Base-by-base conservation (phyloP, 2,329 filamentous ascomycete genomes). In the Sphaerulina vaccinii region DNA sequence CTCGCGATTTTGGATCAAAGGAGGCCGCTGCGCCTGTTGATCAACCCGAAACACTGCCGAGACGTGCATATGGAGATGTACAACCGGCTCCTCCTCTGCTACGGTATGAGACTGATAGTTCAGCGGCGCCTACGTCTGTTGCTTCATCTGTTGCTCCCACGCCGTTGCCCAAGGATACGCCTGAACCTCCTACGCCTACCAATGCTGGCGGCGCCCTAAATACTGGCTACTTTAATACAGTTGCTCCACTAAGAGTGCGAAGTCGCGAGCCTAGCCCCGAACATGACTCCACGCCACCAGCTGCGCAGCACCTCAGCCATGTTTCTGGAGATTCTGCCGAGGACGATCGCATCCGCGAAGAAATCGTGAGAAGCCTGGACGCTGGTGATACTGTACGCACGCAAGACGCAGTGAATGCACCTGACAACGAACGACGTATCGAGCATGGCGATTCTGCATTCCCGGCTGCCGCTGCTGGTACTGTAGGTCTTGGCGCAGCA, bases 331-430 rank as follows among this genome's bases (percentile, higher is more conserved):
- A 62, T 35, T 60, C 58, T 18, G 56, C 48, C 13, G 53, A 78
- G 0, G 90, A 81, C 62, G 87, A 91, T 58, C 76, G 80, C 50
- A 68, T 91, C 40, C 79, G 83, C 22, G 85, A 88, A 53, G 88
- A 91, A 61, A 91, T 91, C 49, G 82, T 89, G 47, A 82, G 81
- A 52, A 87, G 83, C 36, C 73, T 91, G 38, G 62, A 47, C 38
- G 49, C 49, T 5, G 62, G 62, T 21, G 61, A 65, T 36, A 41
- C 46, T 16, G 56, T 57, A 18, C 42, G 60, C 6, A 58, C 57
- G n/a, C 64, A 66, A 46, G 61, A 65, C 32, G 61, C 65, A 15
- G 52, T 66, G 5, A 61, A 67, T 40, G 60, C 58, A 3, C 62
- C 65, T 5, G 58, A 49, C 5, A 65, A 66, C 41, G 50, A 43